Base-by-base conservation (phyloP, 805 yeast genomes). In the Candida chauliodis region DNA sequence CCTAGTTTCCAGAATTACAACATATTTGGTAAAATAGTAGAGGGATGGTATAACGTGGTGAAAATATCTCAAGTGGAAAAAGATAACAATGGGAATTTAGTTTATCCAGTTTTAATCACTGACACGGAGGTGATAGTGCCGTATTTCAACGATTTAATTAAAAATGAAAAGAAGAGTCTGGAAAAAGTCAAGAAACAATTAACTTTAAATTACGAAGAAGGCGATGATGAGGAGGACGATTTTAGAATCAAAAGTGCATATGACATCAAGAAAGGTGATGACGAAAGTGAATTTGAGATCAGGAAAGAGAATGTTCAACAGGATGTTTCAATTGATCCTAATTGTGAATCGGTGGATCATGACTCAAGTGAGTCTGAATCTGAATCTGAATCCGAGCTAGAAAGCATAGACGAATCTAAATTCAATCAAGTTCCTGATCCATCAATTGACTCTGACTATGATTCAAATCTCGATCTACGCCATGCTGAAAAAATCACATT, bases 1-100 rank as follows among this genome's bases (percentile, higher is more conserved):
- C 73, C 75, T 5, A 70, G 69, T 27, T 59, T 71, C 38, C 36
- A 34, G 19, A 25, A 24, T 18, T 24, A 24, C 13, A 34, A 34
- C 13, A 45, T 77, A 16, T 68, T 82, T 49, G 90, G 89, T 2
- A 72, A 75, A 42, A 61, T 81, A 9, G 70, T 71, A 2, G 84
- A 76, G 6, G 76, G 75, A 21, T 64, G 81, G 0, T 66, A 77
- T 4, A 82, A 68, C 58, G 73, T 66, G 19, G 72, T 78, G 8
- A 62, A 65, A 34, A 79, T 83, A 6, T 53, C 66, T 2, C 75
- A 72, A 30, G 65, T 73, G 11, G 82, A 77, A 40, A 34, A 68
- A 23, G 61, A 56, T 25, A 27, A 36, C 6, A 67, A 58, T 3
- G 69, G 58, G 4, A 48, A 30, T 14, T 84, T 82, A 1, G 27